Evolutionary conservation across 169 alveolate genomes (phyloP).

Genomic region (Eimeria acervulina): DNA sequence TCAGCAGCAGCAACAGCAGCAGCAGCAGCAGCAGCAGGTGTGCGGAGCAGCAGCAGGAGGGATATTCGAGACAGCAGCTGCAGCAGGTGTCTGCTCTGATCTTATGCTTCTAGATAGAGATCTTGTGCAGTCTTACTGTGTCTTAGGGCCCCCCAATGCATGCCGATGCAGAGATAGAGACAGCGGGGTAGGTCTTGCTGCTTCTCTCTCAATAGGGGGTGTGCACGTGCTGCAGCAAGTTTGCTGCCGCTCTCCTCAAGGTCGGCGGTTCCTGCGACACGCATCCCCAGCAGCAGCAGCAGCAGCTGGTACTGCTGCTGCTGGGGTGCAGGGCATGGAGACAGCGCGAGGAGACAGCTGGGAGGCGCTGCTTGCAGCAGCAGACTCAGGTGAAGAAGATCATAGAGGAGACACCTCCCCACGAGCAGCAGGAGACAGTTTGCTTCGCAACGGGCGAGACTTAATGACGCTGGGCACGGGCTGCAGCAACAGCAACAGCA

Average conservation of each 20-base stretch:
- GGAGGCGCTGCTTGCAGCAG: conserved; percentile 38
- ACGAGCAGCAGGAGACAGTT: background rate
- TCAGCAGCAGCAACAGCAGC: conserved; percentile 69
- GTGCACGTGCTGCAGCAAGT: conserved; percentile 41
- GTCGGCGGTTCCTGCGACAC: background rate
- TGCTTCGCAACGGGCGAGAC: background rate
- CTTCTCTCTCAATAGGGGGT: conserved; percentile 28
- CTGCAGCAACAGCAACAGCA: conserved; percentile 42
- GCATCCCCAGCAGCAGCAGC: background rate
- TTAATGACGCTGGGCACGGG: background rate
- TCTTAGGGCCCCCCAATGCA: conserved; percentile 38
- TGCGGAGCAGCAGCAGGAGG: conserved; percentile 7
- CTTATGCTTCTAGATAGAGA: background rate
- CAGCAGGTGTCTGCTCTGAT: background rate
- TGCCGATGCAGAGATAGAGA: conserved; percentile 48
- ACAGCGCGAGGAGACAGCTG: conserved; percentile 16
- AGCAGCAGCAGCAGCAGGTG: conserved; percentile 15
- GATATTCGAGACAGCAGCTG: background rate
- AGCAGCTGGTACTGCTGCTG: conserved; percentile 32
- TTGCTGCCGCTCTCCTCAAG: conserved; percentile 46
- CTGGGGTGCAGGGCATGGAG: background rate
- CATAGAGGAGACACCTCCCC: background rate
- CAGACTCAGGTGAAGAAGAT: conserved; percentile 5
- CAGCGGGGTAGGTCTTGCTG: background rate
- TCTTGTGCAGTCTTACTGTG: conserved; percentile 44